A percentile compares a stretch with the other conserved stretches of the same genome.
Conservation (phyloP, 2,329 filamentous ascomycete species). For the Trichocomaceae sp. region DNA sequence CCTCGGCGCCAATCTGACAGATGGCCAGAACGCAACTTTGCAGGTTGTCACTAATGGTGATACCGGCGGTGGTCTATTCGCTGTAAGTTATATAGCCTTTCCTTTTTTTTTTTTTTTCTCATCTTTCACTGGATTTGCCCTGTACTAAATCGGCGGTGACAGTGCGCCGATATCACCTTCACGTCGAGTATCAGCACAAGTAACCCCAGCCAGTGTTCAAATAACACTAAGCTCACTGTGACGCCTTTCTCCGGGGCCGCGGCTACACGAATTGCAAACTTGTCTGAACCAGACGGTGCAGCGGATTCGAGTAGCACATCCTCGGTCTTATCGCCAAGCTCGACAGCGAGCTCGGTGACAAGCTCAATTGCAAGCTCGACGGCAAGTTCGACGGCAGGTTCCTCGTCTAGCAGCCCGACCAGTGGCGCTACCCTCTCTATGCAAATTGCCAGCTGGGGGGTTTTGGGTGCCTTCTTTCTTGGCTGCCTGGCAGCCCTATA, state of each 20-base stretch:
- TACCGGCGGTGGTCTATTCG: constrained; percentile 58
- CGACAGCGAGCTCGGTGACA: constrained; percentile 1
- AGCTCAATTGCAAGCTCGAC: constrained; percentile 12
- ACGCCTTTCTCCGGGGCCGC: constrained; percentile 34
- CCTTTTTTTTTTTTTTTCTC: constrained; percentile 2
- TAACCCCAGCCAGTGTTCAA: constrained; percentile 49
- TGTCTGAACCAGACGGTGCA: constrained; percentile 29
- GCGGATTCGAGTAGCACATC: constrained; percentile 22
- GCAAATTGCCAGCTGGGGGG: constrained; percentile 32
- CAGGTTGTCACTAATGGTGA: constrained; percentile 62
- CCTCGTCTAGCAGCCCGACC: not conserved
- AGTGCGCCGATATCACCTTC: constrained; percentile 71
- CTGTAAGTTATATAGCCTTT: constrained; percentile 39
- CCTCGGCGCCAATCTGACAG: constrained; percentile 43
- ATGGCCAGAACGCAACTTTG: constrained; percentile 59
- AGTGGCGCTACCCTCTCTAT: constrained; percentile 23
- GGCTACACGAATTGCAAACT: constrained; percentile 40
- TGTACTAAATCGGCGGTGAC: not conserved
- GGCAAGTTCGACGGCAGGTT: not conserved
- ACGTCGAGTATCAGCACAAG: constrained; percentile 43
- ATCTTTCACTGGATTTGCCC: constrained; percentile 1
- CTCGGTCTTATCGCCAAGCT: constrained; percentile 6
- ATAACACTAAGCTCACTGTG: constrained; percentile 50
- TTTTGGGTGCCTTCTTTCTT: constrained; percentile 29
- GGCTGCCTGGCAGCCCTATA: constrained; percentile 30